Evolutionary conservation across 345 rosid species (phyloP).

Genomic region (Gossypium arboreum): DNA sequence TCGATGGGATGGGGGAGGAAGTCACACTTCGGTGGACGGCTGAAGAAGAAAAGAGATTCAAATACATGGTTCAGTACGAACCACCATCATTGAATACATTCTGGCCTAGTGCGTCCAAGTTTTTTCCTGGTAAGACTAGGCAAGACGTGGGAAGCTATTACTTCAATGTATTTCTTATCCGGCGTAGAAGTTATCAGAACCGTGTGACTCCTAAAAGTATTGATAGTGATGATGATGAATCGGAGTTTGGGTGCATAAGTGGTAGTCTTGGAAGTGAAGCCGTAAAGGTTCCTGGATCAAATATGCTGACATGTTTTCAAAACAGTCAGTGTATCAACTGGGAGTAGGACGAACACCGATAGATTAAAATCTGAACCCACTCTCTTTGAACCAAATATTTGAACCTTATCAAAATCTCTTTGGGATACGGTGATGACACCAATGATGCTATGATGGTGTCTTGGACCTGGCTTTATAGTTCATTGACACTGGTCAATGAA

Average conservation of each 20-base stretch:
- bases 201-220: constrained; percentile 45
- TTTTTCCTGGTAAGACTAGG: constrained; percentile 40
- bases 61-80: constrained; percentile 29
- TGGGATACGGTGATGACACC: too few species aligned
- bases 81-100: constrained; percentile 29
- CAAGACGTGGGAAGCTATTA: constrained; percentile 59
- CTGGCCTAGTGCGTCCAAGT: constrained; percentile 37
- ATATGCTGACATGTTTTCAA: constrained; percentile 40
- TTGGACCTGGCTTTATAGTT: background rate
- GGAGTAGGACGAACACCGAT: constrained; percentile 22
- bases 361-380: background rate
- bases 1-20: constrained; percentile 80
- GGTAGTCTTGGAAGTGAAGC: constrained; percentile 45
- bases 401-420: background rate
- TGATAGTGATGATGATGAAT: constrained; percentile 52
- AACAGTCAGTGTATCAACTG: constrained; percentile 43
- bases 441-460: too few species aligned
- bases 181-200: constrained; percentile 64
- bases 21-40: constrained; percentile 52
- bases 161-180: constrained; percentile 61
- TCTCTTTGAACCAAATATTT: background rate
- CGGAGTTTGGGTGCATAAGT: constrained; percentile 40
- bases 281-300: constrained; percentile 28
- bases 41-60: constrained; percentile 55
- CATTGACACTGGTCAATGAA: background rate